Percentiles rank a stretch among this genome's conserved stretches.
Conservation (phyloP, 2,329 filamentous ascomycete species). For the Dryadomyces quercivorus region DNA sequence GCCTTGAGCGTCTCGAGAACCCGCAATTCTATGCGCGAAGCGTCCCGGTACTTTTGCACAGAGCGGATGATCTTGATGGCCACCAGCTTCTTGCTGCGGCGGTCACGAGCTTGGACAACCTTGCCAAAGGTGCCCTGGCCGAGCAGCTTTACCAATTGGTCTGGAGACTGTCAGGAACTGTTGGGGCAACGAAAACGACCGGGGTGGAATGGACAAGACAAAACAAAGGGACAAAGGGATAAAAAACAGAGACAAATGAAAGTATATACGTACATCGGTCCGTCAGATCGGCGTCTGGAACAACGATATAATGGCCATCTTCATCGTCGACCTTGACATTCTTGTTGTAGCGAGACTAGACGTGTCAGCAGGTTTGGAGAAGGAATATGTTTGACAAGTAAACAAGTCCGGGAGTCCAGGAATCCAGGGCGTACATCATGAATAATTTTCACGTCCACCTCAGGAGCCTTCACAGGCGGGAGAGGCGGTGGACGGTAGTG, state of each 20-base stretch:
- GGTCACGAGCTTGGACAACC: conserved; percentile 85
- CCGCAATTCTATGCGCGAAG: conserved; percentile 84
- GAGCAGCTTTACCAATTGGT: conserved; percentile 78
- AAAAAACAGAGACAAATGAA: neutral
- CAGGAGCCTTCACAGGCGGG: conserved; percentile 80
- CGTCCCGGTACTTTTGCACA: conserved; percentile 95
- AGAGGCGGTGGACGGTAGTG: conserved; percentile 79
- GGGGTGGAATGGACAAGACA: neutral
- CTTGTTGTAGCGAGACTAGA: conserved; percentile 22
- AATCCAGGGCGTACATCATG: conserved; percentile 36
- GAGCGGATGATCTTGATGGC: conserved; percentile 98
- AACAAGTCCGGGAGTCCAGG: too few relatives aligned
- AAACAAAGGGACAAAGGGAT: conserved; percentile 13
- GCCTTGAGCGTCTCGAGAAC: conserved; percentile 84
- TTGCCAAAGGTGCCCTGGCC: conserved; percentile 98
- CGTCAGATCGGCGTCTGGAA: conserved; percentile 74
- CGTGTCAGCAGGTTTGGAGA: conserved; percentile 20
- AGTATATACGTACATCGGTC: conserved; percentile 61
- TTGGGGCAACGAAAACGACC: neutral
- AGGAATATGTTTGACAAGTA: too few relatives aligned
- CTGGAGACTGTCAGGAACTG: conserved; percentile 28
- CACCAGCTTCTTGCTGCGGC: conserved; percentile 61
- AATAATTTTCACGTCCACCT: conserved; percentile 53
- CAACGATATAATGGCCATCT: conserved; percentile 93
- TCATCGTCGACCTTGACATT: conserved; percentile 82